Conservation (phyloP, 331 rosid genomes). For the Spiraea crenata region DNA sequence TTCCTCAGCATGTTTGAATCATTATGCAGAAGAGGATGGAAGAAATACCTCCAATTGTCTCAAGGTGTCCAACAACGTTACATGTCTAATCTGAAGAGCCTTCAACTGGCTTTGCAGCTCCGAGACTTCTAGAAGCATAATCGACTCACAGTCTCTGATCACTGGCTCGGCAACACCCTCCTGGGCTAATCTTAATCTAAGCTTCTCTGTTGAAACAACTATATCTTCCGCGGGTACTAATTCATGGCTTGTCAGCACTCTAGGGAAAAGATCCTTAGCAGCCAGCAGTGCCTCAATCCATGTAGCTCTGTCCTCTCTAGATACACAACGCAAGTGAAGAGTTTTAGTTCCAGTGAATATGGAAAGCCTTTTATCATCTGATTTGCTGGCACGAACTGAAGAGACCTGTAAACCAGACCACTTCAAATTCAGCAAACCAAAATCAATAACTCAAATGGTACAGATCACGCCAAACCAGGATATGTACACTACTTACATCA, state of each 20-base stretch:
- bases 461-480: neutral
- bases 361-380: constrained; percentile 92
- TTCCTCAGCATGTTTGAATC: neutral
- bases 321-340: constrained; percentile 79
- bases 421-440: constrained; percentile 30
- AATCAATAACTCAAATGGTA: constrained; percentile 6
- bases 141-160: constrained; percentile 83
- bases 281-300: constrained; percentile 91
- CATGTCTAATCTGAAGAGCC: constrained; percentile 76
- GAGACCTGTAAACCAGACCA: constrained; percentile 73
- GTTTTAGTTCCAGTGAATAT: constrained; percentile 95
- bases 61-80: constrained; percentile 70
- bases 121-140: constrained; percentile 84
- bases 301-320: constrained; percentile 79
- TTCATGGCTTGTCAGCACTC: constrained; percentile 67
- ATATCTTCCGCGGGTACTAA: constrained; percentile 73
- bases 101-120: constrained; percentile 75
- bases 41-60: constrained; percentile 83
- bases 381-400: constrained; percentile 93
- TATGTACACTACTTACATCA: neutral
- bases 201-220: constrained; percentile 86
- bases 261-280: constrained; percentile 90
- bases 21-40: constrained; percentile 15
- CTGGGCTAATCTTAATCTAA: constrained; percentile 64
- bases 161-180: constrained; percentile 73